Conservation (phyloP, 371 early-diverging fungal species). For the Zychaea mexicana region DNA sequence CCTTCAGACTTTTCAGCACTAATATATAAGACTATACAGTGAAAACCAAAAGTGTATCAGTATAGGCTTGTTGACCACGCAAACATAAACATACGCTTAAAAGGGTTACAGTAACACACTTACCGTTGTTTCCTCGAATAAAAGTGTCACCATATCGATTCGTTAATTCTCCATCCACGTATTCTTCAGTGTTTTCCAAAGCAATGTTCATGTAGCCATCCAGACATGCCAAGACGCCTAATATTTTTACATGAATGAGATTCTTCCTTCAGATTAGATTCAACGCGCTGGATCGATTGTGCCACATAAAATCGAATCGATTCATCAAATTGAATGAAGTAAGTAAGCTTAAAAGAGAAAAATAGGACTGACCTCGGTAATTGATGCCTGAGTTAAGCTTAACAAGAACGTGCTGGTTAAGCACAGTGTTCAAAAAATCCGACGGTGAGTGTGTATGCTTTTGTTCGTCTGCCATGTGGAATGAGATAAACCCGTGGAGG, state of each 20-base stretch:
- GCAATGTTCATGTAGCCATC: constrained; percentile 99
- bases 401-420: constrained; percentile 86
- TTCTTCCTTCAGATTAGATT: neutral
- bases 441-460: constrained; percentile 69
- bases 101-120: too few species aligned
- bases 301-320: neutral
- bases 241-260: neutral
- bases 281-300: neutral
- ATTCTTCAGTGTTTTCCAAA: constrained; percentile 95
- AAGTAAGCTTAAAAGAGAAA: neutral
- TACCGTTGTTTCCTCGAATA: constrained; percentile 97
- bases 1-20: constrained; percentile 36
- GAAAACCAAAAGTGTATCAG: too few species aligned
- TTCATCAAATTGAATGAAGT: neutral
- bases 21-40: constrained; percentile 47
- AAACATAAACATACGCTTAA: neutral
- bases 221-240: constrained; percentile 91
- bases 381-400: constrained; percentile 95
- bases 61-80: too few species aligned
- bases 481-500: constrained; percentile 6
- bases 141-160: constrained; percentile 95
- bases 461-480: constrained; percentile 29
- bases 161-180: constrained; percentile 87
- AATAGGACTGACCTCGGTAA: constrained; percentile 72
- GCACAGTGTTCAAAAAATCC: constrained; percentile 81